Conservation (phyloP, 139 green algal genomes). For the Micromonas commoda region DNA sequence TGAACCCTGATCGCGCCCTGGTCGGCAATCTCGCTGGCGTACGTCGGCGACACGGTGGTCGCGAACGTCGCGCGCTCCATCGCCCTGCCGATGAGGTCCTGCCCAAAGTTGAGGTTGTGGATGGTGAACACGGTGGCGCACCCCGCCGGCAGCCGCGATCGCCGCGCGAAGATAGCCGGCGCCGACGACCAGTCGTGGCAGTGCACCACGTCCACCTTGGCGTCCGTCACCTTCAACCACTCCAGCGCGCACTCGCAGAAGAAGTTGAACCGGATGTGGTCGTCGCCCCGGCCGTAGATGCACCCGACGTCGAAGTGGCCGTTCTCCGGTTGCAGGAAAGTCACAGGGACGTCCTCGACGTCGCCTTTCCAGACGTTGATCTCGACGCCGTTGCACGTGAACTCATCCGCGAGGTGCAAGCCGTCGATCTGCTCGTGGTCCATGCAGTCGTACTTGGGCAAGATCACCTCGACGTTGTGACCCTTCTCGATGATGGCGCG, state of each 20-base stretch:
- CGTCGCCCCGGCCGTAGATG: constrained; percentile 31
- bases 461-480: constrained; percentile 48
- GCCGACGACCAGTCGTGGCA: constrained; percentile 28
- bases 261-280: constrained; percentile 17
- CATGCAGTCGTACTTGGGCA: constrained; percentile 56
- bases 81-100: constrained; percentile 65
- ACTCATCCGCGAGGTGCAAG: background rate
- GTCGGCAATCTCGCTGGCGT: constrained; percentile 32
- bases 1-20: background rate
- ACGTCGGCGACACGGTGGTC: constrained; percentile 50
- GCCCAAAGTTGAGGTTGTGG: constrained; percentile 55
- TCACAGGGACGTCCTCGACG: constrained; percentile 42
- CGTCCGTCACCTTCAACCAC: background rate
- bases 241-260: background rate
- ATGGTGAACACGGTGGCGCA: constrained; percentile 47
- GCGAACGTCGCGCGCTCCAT: constrained; percentile 50
- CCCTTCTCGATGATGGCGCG: constrained; percentile 43
- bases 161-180: constrained; percentile 12
- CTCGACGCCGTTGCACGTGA: background rate
- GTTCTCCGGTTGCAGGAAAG: constrained; percentile 43
- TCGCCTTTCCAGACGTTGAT: constrained; percentile 31
- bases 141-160: background rate
- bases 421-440: constrained; percentile 35
- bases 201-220: constrained; percentile 20
- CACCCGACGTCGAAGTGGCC: constrained; percentile 26